Base-by-base conservation (phyloP, 768 basidiomycete genomes). In the Clavulina sp. region DNA sequence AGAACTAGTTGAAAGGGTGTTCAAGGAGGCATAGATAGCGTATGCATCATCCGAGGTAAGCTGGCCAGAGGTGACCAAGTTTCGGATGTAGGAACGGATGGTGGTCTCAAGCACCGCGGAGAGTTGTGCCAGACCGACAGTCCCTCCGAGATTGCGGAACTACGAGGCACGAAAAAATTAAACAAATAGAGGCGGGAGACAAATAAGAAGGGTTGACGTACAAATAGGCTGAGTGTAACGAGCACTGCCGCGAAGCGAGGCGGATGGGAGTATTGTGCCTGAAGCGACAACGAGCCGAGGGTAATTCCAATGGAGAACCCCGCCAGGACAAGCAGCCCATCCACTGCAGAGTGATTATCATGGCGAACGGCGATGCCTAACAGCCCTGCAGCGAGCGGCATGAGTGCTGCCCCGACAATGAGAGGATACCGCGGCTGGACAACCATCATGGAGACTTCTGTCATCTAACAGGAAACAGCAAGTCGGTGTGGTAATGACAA, bases 111-210 rank as follows among this genome's bases (percentile, higher is more conserved):
- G 65, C 21, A 76, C 63, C 5, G 75, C 70, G 38, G 68, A 66
- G 49, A 73, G 74, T 55, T 76, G 75, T 0, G 75, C 73, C 34
- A 76, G 68, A 23, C 75, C 73, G 34, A 73, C 58, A 0, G 73
- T 74, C 5, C 74, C 74, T n/a, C 74, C 74, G 34, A 74, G 61
- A 1, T 69, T 60, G 16, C 70, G 67, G 62, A 70, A 71, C 72
- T 75, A 18, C n/a, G 43, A 47, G 31, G 51, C 9, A 18, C 36
- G 5, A 24, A 28, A 41, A 24, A 32, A 46, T 19, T n/a, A 16
- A 32, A 2, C 23, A 4, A 38, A n/a, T 23, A 5, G 21, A 36
- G 21, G 41, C 26, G 13, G 13, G 36, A 36, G 13, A 24, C 41
- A 6, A 13, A 4, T 30, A 2, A 4, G 26, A 18, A 16, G 28